Evolutionary conservation across 306 rosid genomes (phyloP), one percentile per base, ranked within the genome.

Genomic region (Rosa chinensis): DNA sequence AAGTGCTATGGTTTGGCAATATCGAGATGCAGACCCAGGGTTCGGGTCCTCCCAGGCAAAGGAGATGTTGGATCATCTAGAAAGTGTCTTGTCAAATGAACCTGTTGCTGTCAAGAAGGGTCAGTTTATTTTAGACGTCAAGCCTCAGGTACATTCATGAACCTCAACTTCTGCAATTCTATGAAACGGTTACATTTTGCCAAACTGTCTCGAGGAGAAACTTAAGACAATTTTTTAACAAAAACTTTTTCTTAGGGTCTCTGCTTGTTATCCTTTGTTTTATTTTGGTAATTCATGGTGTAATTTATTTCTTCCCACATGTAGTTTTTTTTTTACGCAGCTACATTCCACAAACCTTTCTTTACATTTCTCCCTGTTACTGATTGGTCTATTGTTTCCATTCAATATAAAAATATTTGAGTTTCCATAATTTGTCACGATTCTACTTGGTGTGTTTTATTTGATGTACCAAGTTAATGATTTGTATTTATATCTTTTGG

Each of bases 61-160:
- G 86, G 97, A 92, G 84, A 86, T 92, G 95, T 79, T 90, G 45
- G 95, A 90, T 89, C 97, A 92, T 87, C 87, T 90, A 16, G 97
- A 92, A 80, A 87, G 95, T 78, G 97, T 92, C 82, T 85, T 92
- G 79, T 91, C 97, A 83, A 92, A 92, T 81, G 97, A 92, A 70
- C 93, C 97, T 59, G 97, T 90, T 85, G 87, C 93, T 66, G 95
- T 79, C n/a, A 92, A 92, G 88, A 87, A 88, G 78, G 97, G 95
- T 79, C 90, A 92, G 66, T 87, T 86, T 76, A 90, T 92, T 52
- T 91, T 92, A 67, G 97, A 92, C 85, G 92, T 90, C 48, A 92
- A 90, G 66, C 95, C 97, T 10, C 97, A 92, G 97, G 97, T 90
- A 81, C 45, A 78, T 28, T 25, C 45, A 12, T 39, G 58, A 44